phyloP scores from a whole-genome alignment of 331 rosid species.

The Arachis monticola region DNA sequence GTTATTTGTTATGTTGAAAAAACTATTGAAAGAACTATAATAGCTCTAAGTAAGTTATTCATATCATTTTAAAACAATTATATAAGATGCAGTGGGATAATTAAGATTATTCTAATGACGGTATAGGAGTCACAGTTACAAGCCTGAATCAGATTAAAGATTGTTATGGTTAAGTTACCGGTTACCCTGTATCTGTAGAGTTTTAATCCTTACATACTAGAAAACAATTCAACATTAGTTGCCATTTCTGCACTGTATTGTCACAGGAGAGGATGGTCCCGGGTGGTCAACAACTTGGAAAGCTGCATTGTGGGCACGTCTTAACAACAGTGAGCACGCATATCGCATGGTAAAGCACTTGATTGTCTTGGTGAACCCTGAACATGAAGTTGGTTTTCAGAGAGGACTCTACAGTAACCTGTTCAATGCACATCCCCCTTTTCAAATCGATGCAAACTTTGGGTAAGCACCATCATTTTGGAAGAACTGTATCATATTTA shows the following conservation, averaged over 20 bases:
- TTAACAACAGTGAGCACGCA: constrained; percentile 60
- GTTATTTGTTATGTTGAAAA: constrained; percentile 20
- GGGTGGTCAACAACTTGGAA: constrained; percentile 91
- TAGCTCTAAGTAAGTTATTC: constrained; percentile 6
- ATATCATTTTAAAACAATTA: constrained; percentile 17
- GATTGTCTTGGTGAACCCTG: constrained; percentile 73
- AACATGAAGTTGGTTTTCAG: constrained; percentile 55
- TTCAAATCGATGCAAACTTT: constrained; percentile 86
- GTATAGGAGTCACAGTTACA: not conserved
- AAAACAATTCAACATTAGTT: too few species aligned
- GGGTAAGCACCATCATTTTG: constrained; percentile 53
- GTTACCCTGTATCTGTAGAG: too few species aligned
- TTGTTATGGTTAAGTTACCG: too few species aligned
- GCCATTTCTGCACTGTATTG: too few species aligned
- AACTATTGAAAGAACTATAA: not conserved
- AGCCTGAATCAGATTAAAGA: too few species aligned
- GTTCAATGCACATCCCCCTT: constrained; percentile 83
- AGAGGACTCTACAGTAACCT: constrained; percentile 82
- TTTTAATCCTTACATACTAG: too few species aligned
- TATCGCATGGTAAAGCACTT: constrained; percentile 74
- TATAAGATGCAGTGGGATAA: not conserved
- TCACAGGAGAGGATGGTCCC: constrained; percentile 88
- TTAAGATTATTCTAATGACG: constrained; percentile 2
- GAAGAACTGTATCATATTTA: too few species aligned
- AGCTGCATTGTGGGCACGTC: constrained; percentile 76